phyloP scores from a whole-genome alignment of 129 eudicot species.

The Oenanthe sinensis region DNA sequence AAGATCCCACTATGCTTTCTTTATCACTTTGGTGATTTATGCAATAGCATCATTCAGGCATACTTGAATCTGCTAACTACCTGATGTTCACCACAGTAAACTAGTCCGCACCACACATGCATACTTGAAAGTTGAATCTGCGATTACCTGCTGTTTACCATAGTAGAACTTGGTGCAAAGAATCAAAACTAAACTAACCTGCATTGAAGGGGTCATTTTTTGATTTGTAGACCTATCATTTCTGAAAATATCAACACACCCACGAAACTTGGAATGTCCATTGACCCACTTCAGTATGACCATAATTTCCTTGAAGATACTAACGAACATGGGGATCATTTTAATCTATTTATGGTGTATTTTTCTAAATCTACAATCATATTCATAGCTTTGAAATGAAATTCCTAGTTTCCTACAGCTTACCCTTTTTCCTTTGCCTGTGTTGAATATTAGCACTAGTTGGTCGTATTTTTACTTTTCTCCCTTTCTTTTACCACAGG shows the following conservation, averaged over 20 bases:
- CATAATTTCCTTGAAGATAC: background rate
- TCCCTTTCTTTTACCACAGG: slow-evolving; percentile 32
- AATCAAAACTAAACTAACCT: background rate
- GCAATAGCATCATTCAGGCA: background rate
- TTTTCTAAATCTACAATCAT: background rate
- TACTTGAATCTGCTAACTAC: background rate
- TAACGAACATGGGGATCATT: background rate
- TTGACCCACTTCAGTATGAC: background rate
- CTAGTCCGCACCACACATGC: background rate
- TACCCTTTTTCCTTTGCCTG: background rate
- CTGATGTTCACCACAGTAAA: background rate
- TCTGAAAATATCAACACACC: background rate
- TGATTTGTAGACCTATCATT: background rate
- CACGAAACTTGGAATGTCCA: background rate
- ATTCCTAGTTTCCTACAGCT: background rate
- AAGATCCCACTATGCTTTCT: slow-evolving; percentile 6
- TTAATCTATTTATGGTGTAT: background rate
- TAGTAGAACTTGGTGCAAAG: background rate
- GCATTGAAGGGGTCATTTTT: background rate
- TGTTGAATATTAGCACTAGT: background rate
- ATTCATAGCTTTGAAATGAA: background rate
- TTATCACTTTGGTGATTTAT: background rate
- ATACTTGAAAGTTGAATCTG: background rate
- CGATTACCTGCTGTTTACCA: background rate
- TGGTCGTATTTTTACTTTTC: background rate